A percentile compares a stretch with the other conserved stretches of the same genome.
Evolutionary conservation across 2,329 filamentous ascomycete genomes (phyloP).

Genomic region (Ampelomyces quisqualis): DNA sequence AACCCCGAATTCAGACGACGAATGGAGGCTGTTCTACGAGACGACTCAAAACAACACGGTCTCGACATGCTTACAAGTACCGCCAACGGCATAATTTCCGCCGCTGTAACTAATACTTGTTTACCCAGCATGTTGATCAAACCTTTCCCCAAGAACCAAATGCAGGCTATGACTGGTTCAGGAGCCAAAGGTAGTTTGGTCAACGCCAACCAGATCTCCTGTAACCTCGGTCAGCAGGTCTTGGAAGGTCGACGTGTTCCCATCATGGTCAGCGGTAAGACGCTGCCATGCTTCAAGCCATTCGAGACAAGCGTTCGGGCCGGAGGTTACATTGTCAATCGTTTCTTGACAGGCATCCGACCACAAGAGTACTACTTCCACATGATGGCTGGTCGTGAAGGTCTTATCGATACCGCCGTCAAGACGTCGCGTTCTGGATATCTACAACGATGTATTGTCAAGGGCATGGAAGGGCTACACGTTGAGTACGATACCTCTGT

Average conservation of each 20-base stretch:
- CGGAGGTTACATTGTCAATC: slow-evolving; percentile 89
- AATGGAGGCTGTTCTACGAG: slow-evolving; percentile 84
- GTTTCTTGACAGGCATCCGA: slow-evolving; percentile 95
- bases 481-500: slow-evolving; percentile 94
- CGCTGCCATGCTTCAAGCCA: slow-evolving; percentile 87
- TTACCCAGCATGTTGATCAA: slow-evolving; percentile 83
- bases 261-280: slow-evolving; percentile 97
- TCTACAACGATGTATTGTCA: slow-evolving; percentile 93
- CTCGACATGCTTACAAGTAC: slow-evolving; percentile 86
- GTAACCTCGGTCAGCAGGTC: slow-evolving; percentile 95
- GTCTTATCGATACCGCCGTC: slow-evolving; percentile 96
- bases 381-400: slow-evolving; percentile 98
- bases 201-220: slow-evolving; percentile 97
- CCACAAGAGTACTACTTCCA: slow-evolving; percentile 99
- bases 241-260: slow-evolving; percentile 93
- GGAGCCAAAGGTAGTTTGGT: slow-evolving; percentile 91
- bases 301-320: slow-evolving; percentile 88
- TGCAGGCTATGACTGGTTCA: slow-evolving; percentile 98
- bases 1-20: slow-evolving; percentile 73
- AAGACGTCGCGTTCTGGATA: slow-evolving; percentile 98
- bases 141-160: slow-evolving; percentile 93
- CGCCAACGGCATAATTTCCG: slow-evolving; percentile 68
- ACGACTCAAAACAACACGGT: slow-evolving; percentile 85
- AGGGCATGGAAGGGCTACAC: slow-evolving; percentile 93
- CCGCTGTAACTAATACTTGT: slow-evolving; percentile 73